Evolutionary conservation across 2,329 filamentous ascomycete genomes (phyloP), one percentile per base, ranked within the genome.

Genomic region (Aspergillus bombycis): DNA sequence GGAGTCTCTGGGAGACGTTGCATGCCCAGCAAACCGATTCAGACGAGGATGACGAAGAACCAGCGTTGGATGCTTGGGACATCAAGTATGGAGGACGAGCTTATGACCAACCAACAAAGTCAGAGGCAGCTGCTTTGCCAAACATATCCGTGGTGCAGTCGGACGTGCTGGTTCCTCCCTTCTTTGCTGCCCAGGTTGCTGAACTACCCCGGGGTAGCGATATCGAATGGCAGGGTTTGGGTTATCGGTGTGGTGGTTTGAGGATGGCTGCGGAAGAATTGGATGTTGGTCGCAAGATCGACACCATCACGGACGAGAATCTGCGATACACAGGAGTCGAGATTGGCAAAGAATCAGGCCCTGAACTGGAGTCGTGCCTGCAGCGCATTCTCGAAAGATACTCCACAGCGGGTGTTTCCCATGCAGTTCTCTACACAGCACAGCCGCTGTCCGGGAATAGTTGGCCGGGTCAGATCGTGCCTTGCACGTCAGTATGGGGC

Each of bases 141-240:
- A 67, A 72, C 60, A 77, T 75, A 61, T 70, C 70, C 4, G 63
- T 72, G 23, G 65, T 68, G 43, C 63, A 70, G 43, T 65, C 65
- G 26, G 48, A 65, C 6, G 65, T 50, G 3, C 76, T 72, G 23
- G 69, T 85, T 2, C 89, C 93, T 1, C 90, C 90, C 0, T 84
- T 94, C 70, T 90, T 95, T 73, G 85, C 90, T 0, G 89, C 88
- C 1, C 88, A 95, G 72, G 91, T 97, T 1, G 85, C 89, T 50
- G 86, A 89, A 67, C 83, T 99, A 14, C 95, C 95, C 1, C 86
- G 92, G 23, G 83, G 81, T 19, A 90, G 90, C 32, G 83, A 83
- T 43, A 87, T 97, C 12, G 95, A 99, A 80, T 99, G 94, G 94
- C 90, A 92, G 69, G 89, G 90, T 62, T 74, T 87, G 3, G 91